Conservation (phyloP, 352 stramenopile genomes). For the Globisporangium uncinulatum region DNA sequence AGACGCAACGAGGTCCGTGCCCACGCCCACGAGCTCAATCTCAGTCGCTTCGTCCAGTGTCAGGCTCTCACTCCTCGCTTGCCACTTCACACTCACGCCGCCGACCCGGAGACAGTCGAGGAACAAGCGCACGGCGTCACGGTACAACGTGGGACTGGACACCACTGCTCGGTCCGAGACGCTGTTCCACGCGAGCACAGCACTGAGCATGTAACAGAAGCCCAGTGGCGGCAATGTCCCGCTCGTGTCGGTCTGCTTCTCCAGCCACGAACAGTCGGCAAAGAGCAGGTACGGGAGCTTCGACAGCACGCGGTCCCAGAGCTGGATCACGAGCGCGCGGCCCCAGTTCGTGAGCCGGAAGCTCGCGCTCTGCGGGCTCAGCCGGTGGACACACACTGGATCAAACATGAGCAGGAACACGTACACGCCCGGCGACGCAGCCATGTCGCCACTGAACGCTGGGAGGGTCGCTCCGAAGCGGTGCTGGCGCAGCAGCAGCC, state of each 20-base stretch:
- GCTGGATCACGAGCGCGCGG: conserved; percentile 21
- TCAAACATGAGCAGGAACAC: conserved; percentile 55
- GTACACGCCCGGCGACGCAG: conserved; percentile 30
- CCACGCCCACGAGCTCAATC: conserved; percentile 13
- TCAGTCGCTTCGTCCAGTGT: conserved; percentile 1
- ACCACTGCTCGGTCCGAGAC: conserved; percentile 21
- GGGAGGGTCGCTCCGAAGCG: conserved; percentile 19
- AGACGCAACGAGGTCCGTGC: conserved; percentile 7
- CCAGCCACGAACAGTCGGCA: conserved; percentile 63
- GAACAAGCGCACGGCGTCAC: conserved; percentile 19
- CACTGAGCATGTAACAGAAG: conserved; percentile 45
- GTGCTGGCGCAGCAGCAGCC: conserved; percentile 16
- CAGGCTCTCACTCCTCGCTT: background rate
- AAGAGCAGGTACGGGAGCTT: conserved; percentile 54
- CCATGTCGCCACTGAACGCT: conserved; percentile 14
- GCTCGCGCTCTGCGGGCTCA: conserved; percentile 18
- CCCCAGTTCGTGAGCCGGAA: conserved; percentile 50
- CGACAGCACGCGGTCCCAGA: conserved; percentile 44
- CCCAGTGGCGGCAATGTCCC: conserved; percentile 34
- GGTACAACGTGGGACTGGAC: conserved; percentile 23
- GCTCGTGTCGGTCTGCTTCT: conserved; percentile 31
- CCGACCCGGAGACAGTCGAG: conserved; percentile 18
- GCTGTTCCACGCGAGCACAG: conserved; percentile 41
- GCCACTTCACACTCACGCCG: conserved; percentile 7
- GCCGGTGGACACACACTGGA: conserved; percentile 17